A percentile compares a stretch with the other conserved stretches of the same genome.
Evolutionary conservation across 768 basidiomycete species (phyloP).

Genomic region (Pulveroboletus sp.): DNA sequence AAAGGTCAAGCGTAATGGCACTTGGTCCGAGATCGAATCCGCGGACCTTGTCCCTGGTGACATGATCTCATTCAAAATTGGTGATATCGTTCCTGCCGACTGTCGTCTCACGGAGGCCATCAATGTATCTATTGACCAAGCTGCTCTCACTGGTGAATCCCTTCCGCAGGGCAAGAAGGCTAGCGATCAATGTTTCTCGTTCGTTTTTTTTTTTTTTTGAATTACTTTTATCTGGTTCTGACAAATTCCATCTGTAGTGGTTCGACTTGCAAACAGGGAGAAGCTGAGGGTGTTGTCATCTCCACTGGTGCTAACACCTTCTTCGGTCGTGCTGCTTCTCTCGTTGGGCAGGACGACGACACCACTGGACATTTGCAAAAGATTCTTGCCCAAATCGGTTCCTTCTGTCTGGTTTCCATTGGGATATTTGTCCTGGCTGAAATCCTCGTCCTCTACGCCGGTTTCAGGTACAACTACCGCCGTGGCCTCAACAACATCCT

Average conservation of each 20-base stretch:
- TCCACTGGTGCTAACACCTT: conserved; percentile 97
- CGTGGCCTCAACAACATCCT: conserved; percentile 96
- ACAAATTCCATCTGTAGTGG: conserved; percentile 45
- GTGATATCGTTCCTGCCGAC: conserved; percentile 96
- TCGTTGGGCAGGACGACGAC: conserved; percentile 97
- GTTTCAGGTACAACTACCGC: conserved; percentile 87
- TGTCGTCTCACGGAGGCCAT: conserved; percentile 95
- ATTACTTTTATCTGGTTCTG: not conserved
- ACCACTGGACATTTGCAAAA: conserved; percentile 98
- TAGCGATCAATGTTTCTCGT: conserved; percentile 98
- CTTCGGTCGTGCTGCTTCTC: conserved; percentile 97
- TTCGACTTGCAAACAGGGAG: conserved; percentile 98
- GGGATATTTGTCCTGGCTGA: conserved; percentile 94
- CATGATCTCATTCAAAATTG: conserved; percentile 97
- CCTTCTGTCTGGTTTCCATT: conserved; percentile 95
- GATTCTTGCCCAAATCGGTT: conserved; percentile 96
- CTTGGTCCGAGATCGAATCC: conserved; percentile 90
- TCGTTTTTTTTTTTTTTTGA: conserved; percentile 32
- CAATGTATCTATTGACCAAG: conserved; percentile 98
- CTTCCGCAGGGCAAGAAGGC: conserved; percentile 89
- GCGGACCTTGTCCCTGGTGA: conserved; percentile 90
- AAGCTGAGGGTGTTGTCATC: conserved; percentile 98
- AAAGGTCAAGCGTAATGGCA: conserved; percentile 80
- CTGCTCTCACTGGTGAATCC: conserved; percentile 96
- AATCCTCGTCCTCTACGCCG: conserved; percentile 90